phyloP scores from a whole-genome alignment of 495 filamentous ascomycete genomes.

The Pyrenula massariospora region DNA sequence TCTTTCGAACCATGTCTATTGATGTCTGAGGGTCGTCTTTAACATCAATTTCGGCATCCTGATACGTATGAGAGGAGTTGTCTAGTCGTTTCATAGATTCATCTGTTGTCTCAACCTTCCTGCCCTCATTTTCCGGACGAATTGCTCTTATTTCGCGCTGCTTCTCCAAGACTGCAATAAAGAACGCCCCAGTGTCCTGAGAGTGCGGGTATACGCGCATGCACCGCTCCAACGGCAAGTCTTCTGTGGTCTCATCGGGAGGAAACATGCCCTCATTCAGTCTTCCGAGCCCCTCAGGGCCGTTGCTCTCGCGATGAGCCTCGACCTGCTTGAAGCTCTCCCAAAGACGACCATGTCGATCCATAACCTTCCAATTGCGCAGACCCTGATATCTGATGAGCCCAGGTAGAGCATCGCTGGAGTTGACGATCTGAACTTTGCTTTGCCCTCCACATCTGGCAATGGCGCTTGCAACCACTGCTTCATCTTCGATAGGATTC shows the following conservation, averaged over 20 bases:
- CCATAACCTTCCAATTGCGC: conserved; percentile 75
- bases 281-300: conserved; percentile 44
- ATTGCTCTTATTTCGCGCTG: conserved; percentile 73
- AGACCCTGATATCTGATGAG: conserved; percentile 67
- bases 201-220: conserved; percentile 89
- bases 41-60: background rate
- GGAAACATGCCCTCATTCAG: conserved; percentile 78
- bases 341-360: conserved; percentile 67
- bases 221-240: conserved; percentile 75
- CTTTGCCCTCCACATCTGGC: conserved; percentile 75
- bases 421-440: conserved; percentile 77
- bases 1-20: background rate
- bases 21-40: background rate
- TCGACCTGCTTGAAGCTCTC: conserved; percentile 64
- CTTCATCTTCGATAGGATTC: conserved; percentile 96
- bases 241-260: conserved; percentile 38
- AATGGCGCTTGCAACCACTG: conserved; percentile 78
- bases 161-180: conserved; percentile 92
- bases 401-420: conserved; percentile 59
- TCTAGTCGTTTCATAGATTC: background rate
- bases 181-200: conserved; percentile 95
- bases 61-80: background rate
- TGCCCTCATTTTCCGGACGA: background rate
- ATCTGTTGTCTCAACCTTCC: background rate
- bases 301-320: conserved; percentile 45